Base-by-base conservation (phyloP, 116 monocot genomes). In the Phalaenopsis hybrid region DNA sequence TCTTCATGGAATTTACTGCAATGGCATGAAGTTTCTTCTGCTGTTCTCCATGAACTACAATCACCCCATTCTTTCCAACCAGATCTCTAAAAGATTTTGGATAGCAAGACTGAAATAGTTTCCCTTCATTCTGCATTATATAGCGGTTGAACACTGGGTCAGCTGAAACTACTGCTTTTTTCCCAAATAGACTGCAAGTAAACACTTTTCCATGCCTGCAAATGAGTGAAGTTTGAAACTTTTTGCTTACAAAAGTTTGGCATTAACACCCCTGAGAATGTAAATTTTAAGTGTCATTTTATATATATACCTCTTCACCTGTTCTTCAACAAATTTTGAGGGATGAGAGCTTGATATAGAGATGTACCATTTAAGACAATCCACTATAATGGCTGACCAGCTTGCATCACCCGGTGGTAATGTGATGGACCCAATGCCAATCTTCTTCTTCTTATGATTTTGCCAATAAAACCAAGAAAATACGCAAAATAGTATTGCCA, bases 141-240 rank as follows among this genome's bases (percentile, higher is more conserved):
- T 86, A 86, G 6, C 83, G 37, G 82, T 91, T 91, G 79, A 91
- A 91, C 3, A 17, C 63, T 3, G 84, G 86, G 73, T 91, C 90
- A 44, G 85, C 83, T 58, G 90, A 91, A n/a, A 91, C 90, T 17
- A 91, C 85, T 7, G 88, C 83, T 41, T 75, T 80, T 59, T 80
- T 59, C 2, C 88, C 88, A 46, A 91, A 88, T 18, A 91, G 33
- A 75, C 73, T 85, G 23, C 86, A 84, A 11, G 80, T 81, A 65
- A 91, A 91, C 76, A 91, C 86, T 80, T 70, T 86, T 31, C 90
- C 86, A 34, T 88, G 82, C 77, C 90, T 90, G n/a, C 49, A 57
- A 28, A 81, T 75, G 8, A 78, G 23, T 4, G 43, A 48, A 25
- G 25, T 25, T 61, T 23, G 25, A 67, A 21, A 67, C 5, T 11